phyloP scores from a whole-genome alignment of 306 rosid genomes.

The Crataegus laevigata region DNA sequence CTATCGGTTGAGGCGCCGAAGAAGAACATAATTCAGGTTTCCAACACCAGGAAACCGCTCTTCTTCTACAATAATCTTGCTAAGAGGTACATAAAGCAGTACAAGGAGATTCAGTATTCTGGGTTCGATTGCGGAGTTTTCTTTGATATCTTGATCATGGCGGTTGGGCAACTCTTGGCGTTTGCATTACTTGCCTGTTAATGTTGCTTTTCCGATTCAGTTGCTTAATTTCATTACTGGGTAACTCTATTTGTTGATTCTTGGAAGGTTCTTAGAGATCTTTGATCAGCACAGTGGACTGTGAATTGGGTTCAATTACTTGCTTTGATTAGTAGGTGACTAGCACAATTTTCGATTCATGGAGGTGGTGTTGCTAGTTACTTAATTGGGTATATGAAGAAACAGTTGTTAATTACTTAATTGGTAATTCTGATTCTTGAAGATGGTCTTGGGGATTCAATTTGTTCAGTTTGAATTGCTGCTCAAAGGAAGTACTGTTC shows the following conservation, averaged over 20 bases:
- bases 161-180: conserved; percentile 2
- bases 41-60: conserved; percentile 92
- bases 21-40: conserved; percentile 90
- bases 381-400: not conserved
- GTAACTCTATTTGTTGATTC: not conserved
- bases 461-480: not conserved
- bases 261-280: too few relatives aligned
- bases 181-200: conserved; percentile 11
- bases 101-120: conserved; percentile 43
- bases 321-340: too few relatives aligned
- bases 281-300: too few relatives aligned
- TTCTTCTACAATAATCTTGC: conserved; percentile 98
- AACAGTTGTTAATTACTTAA: not conserved
- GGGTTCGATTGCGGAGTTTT: not conserved
- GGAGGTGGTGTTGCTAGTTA: not conserved
- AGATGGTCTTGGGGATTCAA: not conserved
- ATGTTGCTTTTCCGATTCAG: not conserved
- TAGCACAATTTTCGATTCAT: not conserved
- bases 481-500: not conserved
- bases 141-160: not conserved
- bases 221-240: not conserved
- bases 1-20: conserved; percentile 29
- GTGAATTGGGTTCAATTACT: too few relatives aligned
- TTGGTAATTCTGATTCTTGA: too few relatives aligned
- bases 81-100: conserved; percentile 36